A percentile compares a stretch with the other conserved stretches of the same genome.
These are phyloP conservation scores for Elongisporangium prolatum DNA, from an alignment of 352 stramenopile genomes.

Conservation along the genomic window DNA sequence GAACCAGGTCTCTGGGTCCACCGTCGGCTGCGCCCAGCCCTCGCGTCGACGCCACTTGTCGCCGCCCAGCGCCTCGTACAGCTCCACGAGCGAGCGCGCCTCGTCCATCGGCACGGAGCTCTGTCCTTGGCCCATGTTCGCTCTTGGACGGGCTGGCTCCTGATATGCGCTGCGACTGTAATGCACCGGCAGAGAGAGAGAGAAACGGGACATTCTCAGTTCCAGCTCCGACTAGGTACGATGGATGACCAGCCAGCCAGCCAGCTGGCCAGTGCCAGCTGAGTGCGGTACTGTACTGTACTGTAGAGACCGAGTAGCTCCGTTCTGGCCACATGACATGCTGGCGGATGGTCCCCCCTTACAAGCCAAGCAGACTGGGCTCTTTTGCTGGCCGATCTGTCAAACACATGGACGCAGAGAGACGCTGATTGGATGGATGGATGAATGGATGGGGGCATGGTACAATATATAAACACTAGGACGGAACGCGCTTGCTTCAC, in stretches of 20 bases:
- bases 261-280: too few species aligned
- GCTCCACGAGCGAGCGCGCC: constrained; percentile 57
- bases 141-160: not conserved
- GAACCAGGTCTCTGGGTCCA: constrained; percentile 78
- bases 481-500: not conserved
- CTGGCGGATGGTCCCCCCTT: not conserved
- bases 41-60: constrained; percentile 69
- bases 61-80: constrained; percentile 66
- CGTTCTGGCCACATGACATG: not conserved
- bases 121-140: constrained; percentile 72
- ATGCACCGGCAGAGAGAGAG: not conserved
- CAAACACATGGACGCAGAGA: not conserved
- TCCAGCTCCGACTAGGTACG: not conserved
- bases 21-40: constrained; percentile 68
- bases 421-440: too few species aligned
- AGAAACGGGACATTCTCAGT: not conserved
- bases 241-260: too few species aligned
- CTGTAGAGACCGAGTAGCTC: not conserved
- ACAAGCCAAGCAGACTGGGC: not conserved
- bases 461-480: not conserved
- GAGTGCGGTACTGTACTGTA: not conserved
- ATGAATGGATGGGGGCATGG: not conserved
- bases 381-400: not conserved
- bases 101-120: constrained; percentile 71
- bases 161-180: not conserved